Conservation (phyloP, 108 stramenopile species). For the Mayamaea pseudoterrestris region DNA sequence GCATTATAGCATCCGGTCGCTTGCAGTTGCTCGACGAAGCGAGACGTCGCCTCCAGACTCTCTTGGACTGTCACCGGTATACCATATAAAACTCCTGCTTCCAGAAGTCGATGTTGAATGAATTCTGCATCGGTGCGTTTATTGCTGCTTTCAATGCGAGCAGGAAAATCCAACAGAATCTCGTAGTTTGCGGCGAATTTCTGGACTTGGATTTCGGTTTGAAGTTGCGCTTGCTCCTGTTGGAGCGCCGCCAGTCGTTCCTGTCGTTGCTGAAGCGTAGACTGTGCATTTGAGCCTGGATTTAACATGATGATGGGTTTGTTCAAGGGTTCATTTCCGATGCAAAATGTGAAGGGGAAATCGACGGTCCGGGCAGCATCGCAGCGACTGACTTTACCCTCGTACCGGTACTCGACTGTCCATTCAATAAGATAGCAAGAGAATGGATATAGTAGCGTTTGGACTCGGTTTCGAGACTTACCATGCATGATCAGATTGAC, state of each 20-base stretch:
- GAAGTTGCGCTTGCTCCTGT: slow-evolving; percentile 1
- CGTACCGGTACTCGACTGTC: too few species aligned
- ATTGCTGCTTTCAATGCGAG: slow-evolving; percentile 1
- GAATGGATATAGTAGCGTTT: too few species aligned
- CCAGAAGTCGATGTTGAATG: slow-evolving; percentile 38
- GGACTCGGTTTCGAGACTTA: too few species aligned
- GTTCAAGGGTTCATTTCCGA: too few species aligned
- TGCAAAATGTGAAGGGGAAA: too few species aligned
- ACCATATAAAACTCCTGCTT: slow-evolving; percentile 33
- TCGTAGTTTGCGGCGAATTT: slow-evolving; percentile 1
- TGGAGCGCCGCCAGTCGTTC: slow-evolving; percentile 6
- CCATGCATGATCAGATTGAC: too few species aligned
- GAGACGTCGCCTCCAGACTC: slow-evolving; percentile 11
- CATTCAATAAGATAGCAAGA: too few species aligned
- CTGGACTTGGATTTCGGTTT: slow-evolving; percentile 2
- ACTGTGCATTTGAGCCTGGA: too few species aligned
- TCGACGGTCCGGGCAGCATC: too few species aligned
- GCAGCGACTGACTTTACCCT: too few species aligned
- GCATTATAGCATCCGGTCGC: slow-evolving; percentile 44
- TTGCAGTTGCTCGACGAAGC: slow-evolving; percentile 38
- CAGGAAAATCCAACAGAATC: slow-evolving; percentile 1
- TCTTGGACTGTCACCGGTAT: slow-evolving; percentile 5
- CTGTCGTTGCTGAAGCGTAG: not conserved
- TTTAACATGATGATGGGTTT: too few species aligned
- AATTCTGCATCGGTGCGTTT: slow-evolving; percentile 26